Evolutionary conservation across 257 asterid species (phyloP).

Genomic region (Rhazya stricta): DNA sequence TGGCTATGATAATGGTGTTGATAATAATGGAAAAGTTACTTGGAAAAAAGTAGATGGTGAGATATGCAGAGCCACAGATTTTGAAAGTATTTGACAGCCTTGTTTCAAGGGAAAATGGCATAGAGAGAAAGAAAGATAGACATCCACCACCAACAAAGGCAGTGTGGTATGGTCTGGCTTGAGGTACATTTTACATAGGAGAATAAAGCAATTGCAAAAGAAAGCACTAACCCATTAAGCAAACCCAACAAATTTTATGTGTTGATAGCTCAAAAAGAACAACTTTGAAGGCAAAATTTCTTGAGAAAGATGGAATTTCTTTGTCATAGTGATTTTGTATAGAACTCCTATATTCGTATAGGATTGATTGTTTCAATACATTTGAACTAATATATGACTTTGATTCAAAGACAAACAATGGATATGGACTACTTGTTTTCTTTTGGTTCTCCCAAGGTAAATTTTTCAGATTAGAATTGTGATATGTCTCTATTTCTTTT

Average conservation of each 20-base stretch:
- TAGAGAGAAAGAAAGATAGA: constrained; percentile 17
- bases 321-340: constrained; percentile 16
- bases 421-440: constrained; percentile 8
- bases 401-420: constrained; percentile 18
- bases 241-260: constrained; percentile 10
- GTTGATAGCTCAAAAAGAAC: constrained; percentile 14
- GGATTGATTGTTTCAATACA: background rate
- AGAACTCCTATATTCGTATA: background rate
- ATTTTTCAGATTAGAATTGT: background rate
- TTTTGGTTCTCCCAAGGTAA: constrained; percentile 9
- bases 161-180: constrained; percentile 14
- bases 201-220: constrained; percentile 25
- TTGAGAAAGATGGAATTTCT: constrained; percentile 22
- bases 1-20: constrained; percentile 25
- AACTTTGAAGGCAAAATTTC: background rate
- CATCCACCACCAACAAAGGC: constrained; percentile 27
- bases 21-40: constrained; percentile 20
- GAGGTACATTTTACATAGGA: constrained; percentile 15
- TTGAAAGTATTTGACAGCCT: constrained; percentile 26
- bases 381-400: constrained; percentile 8
- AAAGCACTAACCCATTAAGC: constrained; percentile 18
- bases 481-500: background rate
- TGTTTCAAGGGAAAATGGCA: constrained; percentile 26
- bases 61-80: constrained; percentile 21
- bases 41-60: constrained; percentile 19